A percentile compares a stretch with the other conserved stretches of the same genome.
These are phyloP conservation scores for Euphorbia schlechtendalii DNA, from an alignment of 441 rosid species.

Conservation along the genomic window DNA sequence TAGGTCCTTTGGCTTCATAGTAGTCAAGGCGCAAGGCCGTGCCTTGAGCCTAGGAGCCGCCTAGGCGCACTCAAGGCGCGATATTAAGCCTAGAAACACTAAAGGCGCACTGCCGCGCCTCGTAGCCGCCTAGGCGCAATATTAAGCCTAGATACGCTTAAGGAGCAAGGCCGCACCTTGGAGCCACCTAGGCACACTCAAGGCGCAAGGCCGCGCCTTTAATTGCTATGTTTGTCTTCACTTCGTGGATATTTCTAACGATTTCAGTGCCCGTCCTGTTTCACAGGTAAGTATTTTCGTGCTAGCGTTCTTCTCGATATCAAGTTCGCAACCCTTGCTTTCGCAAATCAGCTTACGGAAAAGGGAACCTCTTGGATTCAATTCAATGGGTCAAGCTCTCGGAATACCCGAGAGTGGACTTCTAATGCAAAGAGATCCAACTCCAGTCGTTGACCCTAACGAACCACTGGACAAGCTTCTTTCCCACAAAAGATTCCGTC, in stretches of 20 bases:
- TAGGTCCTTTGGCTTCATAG: too few relatives aligned
- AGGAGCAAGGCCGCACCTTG: too few relatives aligned
- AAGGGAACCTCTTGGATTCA: conserved; percentile 52
- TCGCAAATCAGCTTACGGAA: conserved; percentile 80
- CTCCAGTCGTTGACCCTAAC: conserved; percentile 41
- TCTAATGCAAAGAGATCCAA: conserved; percentile 45
- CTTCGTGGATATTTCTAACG: conserved; percentile 28
- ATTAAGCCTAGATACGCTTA: too few relatives aligned
- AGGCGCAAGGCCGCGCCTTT: too few relatives aligned
- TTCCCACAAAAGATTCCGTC: conserved; percentile 58
- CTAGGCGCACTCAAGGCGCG: too few relatives aligned
- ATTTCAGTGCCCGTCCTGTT: conserved; percentile 18
- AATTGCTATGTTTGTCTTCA: not conserved
- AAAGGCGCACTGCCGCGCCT: too few relatives aligned
- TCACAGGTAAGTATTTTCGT: conserved; percentile 67
- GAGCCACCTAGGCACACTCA: too few relatives aligned
- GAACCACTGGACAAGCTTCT: conserved; percentile 89
- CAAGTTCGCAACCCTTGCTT: conserved; percentile 79
- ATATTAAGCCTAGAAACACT: too few relatives aligned
- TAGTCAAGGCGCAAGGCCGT: too few relatives aligned
- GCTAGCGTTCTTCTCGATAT: conserved; percentile 68
- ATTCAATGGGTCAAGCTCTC: conserved; percentile 79
- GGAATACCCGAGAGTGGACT: conserved; percentile 87
- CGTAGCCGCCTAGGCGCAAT: too few relatives aligned
- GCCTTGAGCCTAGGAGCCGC: too few relatives aligned